Percentiles rank a stretch among this genome's conserved stretches.
Evolutionary conservation across 2,329 filamentous ascomycete species (phyloP).

Genomic region (Metarhizium robertsii): DNA sequence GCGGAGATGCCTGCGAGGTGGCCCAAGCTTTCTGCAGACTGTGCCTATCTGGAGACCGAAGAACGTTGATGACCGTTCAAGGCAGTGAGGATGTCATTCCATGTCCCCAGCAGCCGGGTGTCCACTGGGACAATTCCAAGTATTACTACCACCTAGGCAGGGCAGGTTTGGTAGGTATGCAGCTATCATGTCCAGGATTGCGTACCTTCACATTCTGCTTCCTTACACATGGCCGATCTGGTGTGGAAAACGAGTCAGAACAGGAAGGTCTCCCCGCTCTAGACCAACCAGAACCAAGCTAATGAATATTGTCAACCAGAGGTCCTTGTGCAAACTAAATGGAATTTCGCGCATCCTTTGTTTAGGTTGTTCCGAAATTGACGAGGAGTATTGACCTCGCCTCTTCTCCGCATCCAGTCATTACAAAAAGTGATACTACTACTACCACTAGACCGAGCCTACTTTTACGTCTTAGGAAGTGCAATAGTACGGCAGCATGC

Average conservation of each 20-base stretch:
- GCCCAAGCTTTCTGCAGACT: background rate
- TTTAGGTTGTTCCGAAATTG: no score
- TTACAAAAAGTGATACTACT: no score
- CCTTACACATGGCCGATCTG: background rate
- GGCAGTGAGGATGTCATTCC: no score
- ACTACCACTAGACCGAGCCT: no score
- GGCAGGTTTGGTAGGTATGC: background rate
- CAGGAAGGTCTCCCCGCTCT: background rate
- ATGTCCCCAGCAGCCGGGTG: background rate
- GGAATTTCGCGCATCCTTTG: no score
- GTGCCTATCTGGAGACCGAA: background rate
- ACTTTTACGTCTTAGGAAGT: no score
- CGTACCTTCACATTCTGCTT: background rate
- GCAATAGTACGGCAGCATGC: no score
- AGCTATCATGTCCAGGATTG: background rate
- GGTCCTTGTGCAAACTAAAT: no score
- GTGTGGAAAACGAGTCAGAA: background rate
- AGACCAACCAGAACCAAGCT: background rate
- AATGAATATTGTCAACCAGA: no score
- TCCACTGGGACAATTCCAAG: background rate
- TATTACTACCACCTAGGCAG: background rate
- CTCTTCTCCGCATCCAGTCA: no score
- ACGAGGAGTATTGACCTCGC: no score
- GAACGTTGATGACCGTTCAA: background rate
- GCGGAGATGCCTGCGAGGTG: background rate